Evolutionary conservation across 257 asterid genomes (phyloP), one percentile per base, ranked within the genome.

Genomic region (Oldenlandia corymbosa): DNA sequence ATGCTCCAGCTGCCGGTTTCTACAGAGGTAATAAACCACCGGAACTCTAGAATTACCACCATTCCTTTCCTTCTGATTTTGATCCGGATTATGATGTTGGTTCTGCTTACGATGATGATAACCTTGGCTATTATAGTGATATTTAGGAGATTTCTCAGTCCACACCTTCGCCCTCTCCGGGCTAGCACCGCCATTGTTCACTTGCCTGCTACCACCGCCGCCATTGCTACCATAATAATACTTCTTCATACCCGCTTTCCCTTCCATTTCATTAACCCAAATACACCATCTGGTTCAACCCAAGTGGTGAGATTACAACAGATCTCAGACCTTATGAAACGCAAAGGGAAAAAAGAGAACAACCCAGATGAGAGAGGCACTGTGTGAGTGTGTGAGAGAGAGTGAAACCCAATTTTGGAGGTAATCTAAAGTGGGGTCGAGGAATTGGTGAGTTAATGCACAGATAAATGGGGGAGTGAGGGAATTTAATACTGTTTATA

Each of bases 91-190:
- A 34, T 34, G 4, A 34, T 34, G 4, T 49, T 28, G 61, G 32
- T 47, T 67, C 24, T 32, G 46, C 36, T 26, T 41, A 11, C 1
- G 49, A 17, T 77, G 69, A 28, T 64, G 68, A 28, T 56, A 56
- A 4, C 61, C 61, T 43, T 56, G 47, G 4, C 26, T 72, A 52
- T 73, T 72, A 73, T 83, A 81, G 61, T 75, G 87, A 74, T 90
- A 90, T 66, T 81, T 84, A 5, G 97, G 89, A 7, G 96, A 90
- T 74, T 88, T 90, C 72, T 90, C 97, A 24, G 85, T 90, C 97
- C 97, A 90, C 6, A 90, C 96, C 76, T 82, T 90, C 14, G 97
- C 96, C 69, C 96, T 66, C 65, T 90, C 97, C 12, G 97, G 96
- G 74, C 97, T 90, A 55, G 86, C 81, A 62, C 80, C 79, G 65